Conservation (phyloP, 352 stramenopile species). For the Pythium inflatum region DNA sequence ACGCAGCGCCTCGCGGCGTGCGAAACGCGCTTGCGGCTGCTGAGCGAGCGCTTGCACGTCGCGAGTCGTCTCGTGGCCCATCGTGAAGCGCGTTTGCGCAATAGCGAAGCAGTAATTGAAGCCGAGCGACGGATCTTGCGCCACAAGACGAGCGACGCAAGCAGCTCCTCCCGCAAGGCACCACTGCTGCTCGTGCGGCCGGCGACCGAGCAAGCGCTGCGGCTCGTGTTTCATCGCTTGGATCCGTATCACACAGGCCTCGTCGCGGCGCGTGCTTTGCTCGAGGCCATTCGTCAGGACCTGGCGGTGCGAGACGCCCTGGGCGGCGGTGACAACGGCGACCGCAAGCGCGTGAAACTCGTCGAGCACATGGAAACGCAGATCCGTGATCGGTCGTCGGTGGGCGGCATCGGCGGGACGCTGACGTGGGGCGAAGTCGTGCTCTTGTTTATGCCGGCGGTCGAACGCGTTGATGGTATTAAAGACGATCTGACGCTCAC, state of each 20-base stretch:
- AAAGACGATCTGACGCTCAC: not conserved
- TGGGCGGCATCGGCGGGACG: slow-evolving; percentile 31
- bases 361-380: slow-evolving; percentile 46
- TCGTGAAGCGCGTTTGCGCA: slow-evolving; percentile 59
- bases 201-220: slow-evolving; percentile 57
- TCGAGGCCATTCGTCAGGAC: slow-evolving; percentile 49
- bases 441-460: slow-evolving; percentile 63
- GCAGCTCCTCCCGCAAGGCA: too few relatives aligned
- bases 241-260: slow-evolving; percentile 69
- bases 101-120: slow-evolving; percentile 67
- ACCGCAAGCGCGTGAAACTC: slow-evolving; percentile 39
- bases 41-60: slow-evolving; percentile 48
- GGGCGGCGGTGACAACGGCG: slow-evolving; percentile 25
- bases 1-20: slow-evolving; percentile 42
- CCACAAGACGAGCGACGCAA: slow-evolving; percentile 14
- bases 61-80: slow-evolving; percentile 51
- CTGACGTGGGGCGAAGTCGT: slow-evolving; percentile 82
- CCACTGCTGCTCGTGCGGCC: slow-evolving; percentile 37
- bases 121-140: slow-evolving; percentile 38
- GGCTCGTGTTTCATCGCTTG: slow-evolving; percentile 65
- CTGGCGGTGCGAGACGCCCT: slow-evolving; percentile 41
- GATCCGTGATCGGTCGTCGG: slow-evolving; percentile 36
- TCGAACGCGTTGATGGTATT: slow-evolving; percentile 1
- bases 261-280: slow-evolving; percentile 36
- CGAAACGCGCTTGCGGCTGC: slow-evolving; percentile 41